Conservation (phyloP, 2,329 filamentous ascomycete species). For the Volutella citrinella region DNA sequence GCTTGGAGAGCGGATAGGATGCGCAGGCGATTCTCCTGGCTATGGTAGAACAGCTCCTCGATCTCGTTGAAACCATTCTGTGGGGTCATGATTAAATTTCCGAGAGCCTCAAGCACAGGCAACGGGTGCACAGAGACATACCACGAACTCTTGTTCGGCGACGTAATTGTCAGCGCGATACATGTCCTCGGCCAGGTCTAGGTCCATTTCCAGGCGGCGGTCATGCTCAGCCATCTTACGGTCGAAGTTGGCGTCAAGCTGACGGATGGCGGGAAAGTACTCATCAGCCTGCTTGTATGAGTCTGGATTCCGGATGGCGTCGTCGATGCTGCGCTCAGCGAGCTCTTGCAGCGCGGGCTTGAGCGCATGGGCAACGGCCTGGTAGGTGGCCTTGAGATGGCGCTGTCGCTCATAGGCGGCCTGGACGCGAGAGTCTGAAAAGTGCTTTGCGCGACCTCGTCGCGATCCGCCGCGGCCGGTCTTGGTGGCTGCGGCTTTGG, state of each 20-base stretch:
- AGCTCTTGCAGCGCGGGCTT: constrained; percentile 66
- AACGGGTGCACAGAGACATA: constrained; percentile 28
- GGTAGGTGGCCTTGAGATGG: constrained; percentile 63
- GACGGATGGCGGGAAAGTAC: constrained; percentile 47
- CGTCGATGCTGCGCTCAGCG: constrained; percentile 56
- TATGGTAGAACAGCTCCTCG: constrained; percentile 41
- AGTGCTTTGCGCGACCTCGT: constrained; percentile 54
- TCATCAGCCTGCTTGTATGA: constrained; percentile 52
- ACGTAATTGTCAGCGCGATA: constrained; percentile 32
- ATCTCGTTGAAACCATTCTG: constrained; percentile 39
- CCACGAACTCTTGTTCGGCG: constrained; percentile 34
- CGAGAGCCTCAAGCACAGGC: constrained; percentile 17
- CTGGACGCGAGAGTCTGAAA: constrained; percentile 52
- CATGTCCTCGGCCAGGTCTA: constrained; percentile 37
- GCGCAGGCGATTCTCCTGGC: constrained; percentile 44
- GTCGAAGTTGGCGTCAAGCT: constrained; percentile 40
- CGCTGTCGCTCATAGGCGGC: constrained; percentile 62
- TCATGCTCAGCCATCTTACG: constrained; percentile 30
- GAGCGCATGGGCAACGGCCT: constrained; percentile 58
- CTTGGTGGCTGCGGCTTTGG: constrained; percentile 34
- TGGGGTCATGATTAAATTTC: constrained; percentile 10
- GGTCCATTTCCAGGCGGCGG: constrained; percentile 31
- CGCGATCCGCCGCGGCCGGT: constrained; percentile 37
- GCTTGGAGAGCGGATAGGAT: constrained; percentile 42
- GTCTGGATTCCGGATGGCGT: constrained; percentile 52